Conservation (phyloP, 108 stramenopile species). For the Pseudonitzschia delicatissima region DNA sequence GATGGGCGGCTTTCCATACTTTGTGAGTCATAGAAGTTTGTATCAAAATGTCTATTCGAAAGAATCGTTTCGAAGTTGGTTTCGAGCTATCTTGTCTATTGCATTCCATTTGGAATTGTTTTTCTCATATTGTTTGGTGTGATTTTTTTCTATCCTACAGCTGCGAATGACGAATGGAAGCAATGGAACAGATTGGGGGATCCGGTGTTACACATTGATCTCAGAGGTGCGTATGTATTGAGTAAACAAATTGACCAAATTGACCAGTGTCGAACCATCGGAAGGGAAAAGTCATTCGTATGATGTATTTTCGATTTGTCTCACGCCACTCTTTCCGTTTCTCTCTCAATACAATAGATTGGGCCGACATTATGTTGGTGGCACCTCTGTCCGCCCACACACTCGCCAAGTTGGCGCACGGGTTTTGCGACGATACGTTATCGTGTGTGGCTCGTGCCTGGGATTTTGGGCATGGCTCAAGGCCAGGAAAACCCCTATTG, state of each 20-base stretch:
- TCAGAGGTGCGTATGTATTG: slow-evolving; percentile 31
- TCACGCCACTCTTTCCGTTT: background rate
- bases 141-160: slow-evolving; percentile 24
- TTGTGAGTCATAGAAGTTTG: slow-evolving; percentile 9
- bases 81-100: too few species aligned
- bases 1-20: slow-evolving; percentile 11
- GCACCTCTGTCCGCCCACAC: slow-evolving; percentile 87
- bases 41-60: background rate
- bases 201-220: slow-evolving; percentile 89
- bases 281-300: background rate
- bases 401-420: slow-evolving; percentile 78
- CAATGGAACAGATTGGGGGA: slow-evolving; percentile 71
- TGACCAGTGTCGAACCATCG: background rate
- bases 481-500: slow-evolving; percentile 70
- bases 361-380: slow-evolving; percentile 82
- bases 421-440: slow-evolving; percentile 88
- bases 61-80: too few species aligned
- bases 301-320: background rate
- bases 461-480: slow-evolving; percentile 62
- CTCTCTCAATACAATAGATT: slow-evolving; percentile 28
- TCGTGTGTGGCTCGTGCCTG: slow-evolving; percentile 84
- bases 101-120: too few species aligned
- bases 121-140: background rate
- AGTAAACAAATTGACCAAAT: background rate
- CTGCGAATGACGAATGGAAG: slow-evolving; percentile 79